Evolutionary conservation across 352 stramenopile genomes (phyloP), one percentile per base, ranked within the genome.

Genomic region (Phytophthora cajani): DNA sequence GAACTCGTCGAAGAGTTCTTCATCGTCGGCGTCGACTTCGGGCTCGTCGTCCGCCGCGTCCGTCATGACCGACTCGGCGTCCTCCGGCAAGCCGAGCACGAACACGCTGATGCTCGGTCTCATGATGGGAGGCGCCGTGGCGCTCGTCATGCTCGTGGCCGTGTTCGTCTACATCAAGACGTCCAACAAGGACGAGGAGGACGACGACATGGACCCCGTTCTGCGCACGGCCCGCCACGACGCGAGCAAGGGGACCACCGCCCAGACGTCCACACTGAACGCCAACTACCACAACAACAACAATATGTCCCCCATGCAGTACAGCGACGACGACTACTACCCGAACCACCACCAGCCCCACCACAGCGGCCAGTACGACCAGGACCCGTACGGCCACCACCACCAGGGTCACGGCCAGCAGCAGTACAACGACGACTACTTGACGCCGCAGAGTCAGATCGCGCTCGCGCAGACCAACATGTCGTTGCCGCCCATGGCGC

Each of bases 401-500:
- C 58, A 58, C 36, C 25, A 27, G 23, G 55, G 52, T 21, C 33
- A 7, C 8, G 64, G n/a, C 17, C 67, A 62, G 46, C 67, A 84
- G 36, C 74, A 86, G 58, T 80, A 81, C 51, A 81, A 86, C 69
- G 78, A 90, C 58, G 85, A 91, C 65, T 62, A 90, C 50, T 66
- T 92, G n/a, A 90, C 85, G 11, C 82, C 85, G n/a, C 67, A 67
- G 9, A 90, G 80, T 63, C 80, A 91, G 51, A 91, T 91, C 14
- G 72, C 64, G 7, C 72, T 83, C 6, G 76, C 69, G 16, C 71
- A 81, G 33, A 71, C 80, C 21, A 74, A 74, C 50, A 64, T 76
- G 67, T 85, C 80, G 38, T 58, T 82, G 44, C 79, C 79, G 5
- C 71, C 78, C 3, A 74, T 79, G 68, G 72, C 72, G 9, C 62